phyloP scores from a whole-genome alignment of 345 rosid genomes.

The Passiflora organensis region DNA sequence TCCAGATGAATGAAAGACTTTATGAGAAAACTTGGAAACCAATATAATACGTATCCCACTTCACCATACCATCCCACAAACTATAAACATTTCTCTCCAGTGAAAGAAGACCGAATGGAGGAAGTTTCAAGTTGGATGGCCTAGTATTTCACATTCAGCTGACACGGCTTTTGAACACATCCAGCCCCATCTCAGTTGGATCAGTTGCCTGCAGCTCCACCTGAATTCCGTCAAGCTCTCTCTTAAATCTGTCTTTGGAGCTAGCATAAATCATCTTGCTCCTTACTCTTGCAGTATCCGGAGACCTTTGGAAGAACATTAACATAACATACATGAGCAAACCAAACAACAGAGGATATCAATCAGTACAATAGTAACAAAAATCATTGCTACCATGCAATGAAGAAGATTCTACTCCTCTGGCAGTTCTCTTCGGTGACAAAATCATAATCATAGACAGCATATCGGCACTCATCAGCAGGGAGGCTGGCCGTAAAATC shows the following conservation, averaged over 20 bases:
- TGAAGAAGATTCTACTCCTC: slow-evolving; percentile 22
- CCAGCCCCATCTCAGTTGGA: slow-evolving; percentile 28
- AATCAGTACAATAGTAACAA: neutral
- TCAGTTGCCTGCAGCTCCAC: slow-evolving; percentile 24
- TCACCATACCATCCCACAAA: slow-evolving; percentile 24
- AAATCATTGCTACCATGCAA: slow-evolving; percentile 14
- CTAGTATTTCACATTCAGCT: slow-evolving; percentile 17
- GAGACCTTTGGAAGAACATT: slow-evolving; percentile 11
- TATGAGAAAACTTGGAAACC: slow-evolving; percentile 15
- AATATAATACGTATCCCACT: slow-evolving; percentile 7
- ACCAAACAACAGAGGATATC: neutral
- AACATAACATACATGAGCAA: neutral
- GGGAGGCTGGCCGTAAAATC: slow-evolving; percentile 14
- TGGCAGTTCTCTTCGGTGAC: slow-evolving; percentile 25
- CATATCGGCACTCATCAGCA: slow-evolving; percentile 18
- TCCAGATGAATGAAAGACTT: slow-evolving; percentile 13
- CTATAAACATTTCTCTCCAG: slow-evolving; percentile 27
- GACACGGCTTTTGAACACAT: slow-evolving; percentile 23
- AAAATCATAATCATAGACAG: slow-evolving; percentile 19
- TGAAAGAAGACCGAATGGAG: slow-evolving; percentile 12
- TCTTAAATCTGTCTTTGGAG: slow-evolving; percentile 17
- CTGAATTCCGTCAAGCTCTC: slow-evolving; percentile 26
- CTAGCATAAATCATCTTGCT: slow-evolving; percentile 27
- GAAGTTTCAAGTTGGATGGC: slow-evolving; percentile 5
- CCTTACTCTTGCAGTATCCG: slow-evolving; percentile 22